Percentiles rank a stretch among this genome's conserved stretches.
phyloP scores from a whole-genome alignment of 2,329 filamentous ascomycete genomes.

The Fusarium begoniae region DNA sequence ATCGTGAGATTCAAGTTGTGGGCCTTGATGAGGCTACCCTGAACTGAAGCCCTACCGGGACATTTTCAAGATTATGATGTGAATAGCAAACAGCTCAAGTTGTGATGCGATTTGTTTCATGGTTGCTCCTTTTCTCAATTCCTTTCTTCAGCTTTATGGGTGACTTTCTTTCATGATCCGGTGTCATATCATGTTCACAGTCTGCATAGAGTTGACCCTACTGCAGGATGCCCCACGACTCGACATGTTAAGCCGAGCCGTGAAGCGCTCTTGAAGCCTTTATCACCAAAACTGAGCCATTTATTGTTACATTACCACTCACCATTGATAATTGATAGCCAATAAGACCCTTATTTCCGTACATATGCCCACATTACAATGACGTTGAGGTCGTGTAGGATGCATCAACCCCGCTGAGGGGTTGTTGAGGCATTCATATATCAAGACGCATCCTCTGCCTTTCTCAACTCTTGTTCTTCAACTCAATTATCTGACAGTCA shows the following conservation, averaged over 20 bases:
- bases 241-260: background rate
- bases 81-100: too few relatives aligned
- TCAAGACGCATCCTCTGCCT: slow-evolving; percentile 7
- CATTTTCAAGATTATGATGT: too few relatives aligned
- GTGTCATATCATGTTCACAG: background rate
- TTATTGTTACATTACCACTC: slow-evolving; percentile 18
- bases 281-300: background rate
- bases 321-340: slow-evolving; percentile 16
- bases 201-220: slow-evolving; percentile 11
- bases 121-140: too few relatives aligned
- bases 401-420: slow-evolving; percentile 38
- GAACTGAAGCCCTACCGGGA: background rate
- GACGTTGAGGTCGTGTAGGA: slow-evolving; percentile 21
- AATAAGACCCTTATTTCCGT: slow-evolving; percentile 18
- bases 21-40: slow-evolving; percentile 4
- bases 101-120: too few relatives aligned
- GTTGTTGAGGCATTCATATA: slow-evolving; percentile 25
- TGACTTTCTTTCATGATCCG: too few relatives aligned
- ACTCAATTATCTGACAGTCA: background rate
- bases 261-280: slow-evolving; percentile 1
- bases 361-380: slow-evolving; percentile 23
- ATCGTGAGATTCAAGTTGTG: background rate
- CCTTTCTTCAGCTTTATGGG: too few relatives aligned
- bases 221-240: slow-evolving; percentile 15
- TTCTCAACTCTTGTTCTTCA: background rate